Evolutionary conservation across 495 filamentous ascomycete species (phyloP), one percentile per base, ranked within the genome.

Genomic region (Cercophora newfieldiana): DNA sequence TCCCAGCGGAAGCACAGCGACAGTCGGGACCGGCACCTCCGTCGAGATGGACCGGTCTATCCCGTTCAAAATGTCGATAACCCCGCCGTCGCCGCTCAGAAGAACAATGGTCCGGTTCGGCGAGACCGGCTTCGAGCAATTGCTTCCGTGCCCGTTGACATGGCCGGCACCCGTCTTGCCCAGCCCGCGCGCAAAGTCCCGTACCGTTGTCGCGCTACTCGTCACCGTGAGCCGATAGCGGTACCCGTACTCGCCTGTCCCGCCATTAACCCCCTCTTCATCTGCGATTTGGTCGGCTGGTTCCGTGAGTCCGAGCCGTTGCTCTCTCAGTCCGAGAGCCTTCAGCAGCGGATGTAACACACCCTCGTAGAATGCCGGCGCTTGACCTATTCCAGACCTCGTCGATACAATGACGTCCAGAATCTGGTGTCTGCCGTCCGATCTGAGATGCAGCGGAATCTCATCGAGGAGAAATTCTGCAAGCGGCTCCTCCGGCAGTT

Each of bases 11-110:
- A 97, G 75, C 26, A 95, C 72, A 7, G 81, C 82, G 64, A 97
- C 78, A 2, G 79, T 81, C 0, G 91, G 91, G 1, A 69, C 71
- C n/a, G 47, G 58, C 30, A 26, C 21, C 18, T 18, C 12, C 58
- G 25, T 28, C 4, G 21, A 14, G 0, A 16, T 5, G 19, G 48
- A 31, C 47, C 61, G 59, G 55, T 71, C 72, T 12, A 71, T 63
- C n/a, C 75, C 77, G 72, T 97, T 96, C 63, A 97, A 72, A 0
- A 91, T 76, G 66, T 98, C 93, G 7, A 90, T 79, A 0, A 96
- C 69, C 1, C 91, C 94, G 3, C 94, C 94, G 75, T 98, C 94
- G 2, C 94, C 94, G 30, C 90, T 91, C 0, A 98, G 82, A 7
- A 97, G 81, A 29, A 97, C 72, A 21, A 97, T 48, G 2, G 37